A percentile compares a stretch with the other conserved stretches of the same genome.
Conservation (phyloP, 148 eudicot species). For the Linanthus parryae region DNA sequence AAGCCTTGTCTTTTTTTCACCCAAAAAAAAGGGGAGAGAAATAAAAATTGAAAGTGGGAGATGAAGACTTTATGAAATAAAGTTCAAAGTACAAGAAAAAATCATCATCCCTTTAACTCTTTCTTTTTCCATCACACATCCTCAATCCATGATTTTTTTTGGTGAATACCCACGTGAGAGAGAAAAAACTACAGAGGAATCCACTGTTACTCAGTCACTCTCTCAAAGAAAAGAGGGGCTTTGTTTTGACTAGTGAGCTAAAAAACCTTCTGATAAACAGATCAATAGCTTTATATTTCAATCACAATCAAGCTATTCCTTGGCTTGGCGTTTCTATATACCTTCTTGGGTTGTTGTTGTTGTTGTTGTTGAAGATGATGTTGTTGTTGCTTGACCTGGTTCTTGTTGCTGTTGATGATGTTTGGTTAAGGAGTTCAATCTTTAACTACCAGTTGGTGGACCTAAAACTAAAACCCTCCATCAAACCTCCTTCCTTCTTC, state of each 20-base stretch:
- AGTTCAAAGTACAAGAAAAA: slow-evolving; percentile 30
- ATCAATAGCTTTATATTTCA: slow-evolving; percentile 19
- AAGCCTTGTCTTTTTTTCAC: neutral
- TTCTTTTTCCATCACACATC: slow-evolving; percentile 14
- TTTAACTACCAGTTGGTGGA: slow-evolving; percentile 65
- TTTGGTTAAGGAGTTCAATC: slow-evolving; percentile 58
- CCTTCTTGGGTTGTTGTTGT: slow-evolving; percentile 4
- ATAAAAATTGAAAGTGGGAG: slow-evolving; percentile 2
- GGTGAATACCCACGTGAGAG: slow-evolving; percentile 42
- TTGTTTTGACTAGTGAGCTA: slow-evolving; percentile 6
- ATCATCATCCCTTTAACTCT: slow-evolving; percentile 18
- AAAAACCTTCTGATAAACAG: slow-evolving; percentile 12
- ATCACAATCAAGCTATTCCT: slow-evolving; percentile 5
- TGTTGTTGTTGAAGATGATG: slow-evolving; percentile 18
- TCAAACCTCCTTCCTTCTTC: too few relatives aligned
- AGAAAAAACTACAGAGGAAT: slow-evolving; percentile 1
- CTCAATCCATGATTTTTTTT: slow-evolving; percentile 19
- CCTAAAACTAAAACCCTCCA: too few relatives aligned
- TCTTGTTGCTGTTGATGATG: slow-evolving; percentile 26
- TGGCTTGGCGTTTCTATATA: slow-evolving; percentile 9
- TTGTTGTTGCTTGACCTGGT: slow-evolving; percentile 27
- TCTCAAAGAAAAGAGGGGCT: slow-evolving; percentile 15
- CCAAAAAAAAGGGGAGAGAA: neutral
- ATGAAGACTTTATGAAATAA: slow-evolving; percentile 7
- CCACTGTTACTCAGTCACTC: slow-evolving; percentile 6